These are phyloP conservation scores for Fusarium agapanthi DNA, from an alignment of 2,329 filamentous ascomycete genomes.

Conservation along the genomic window DNA sequence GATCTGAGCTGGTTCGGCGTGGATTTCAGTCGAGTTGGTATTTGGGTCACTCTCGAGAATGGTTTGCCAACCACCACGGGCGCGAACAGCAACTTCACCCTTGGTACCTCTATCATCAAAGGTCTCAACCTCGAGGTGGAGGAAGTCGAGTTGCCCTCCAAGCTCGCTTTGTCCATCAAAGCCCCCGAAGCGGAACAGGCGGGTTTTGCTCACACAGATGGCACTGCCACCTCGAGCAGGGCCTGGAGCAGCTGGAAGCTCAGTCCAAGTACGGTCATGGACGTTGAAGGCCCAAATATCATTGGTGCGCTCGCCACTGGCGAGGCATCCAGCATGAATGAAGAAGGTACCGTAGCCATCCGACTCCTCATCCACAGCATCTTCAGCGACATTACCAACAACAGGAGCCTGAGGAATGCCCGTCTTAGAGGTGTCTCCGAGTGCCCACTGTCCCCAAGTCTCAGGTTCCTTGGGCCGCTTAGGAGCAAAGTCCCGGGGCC, in stretches of 20 bases:
- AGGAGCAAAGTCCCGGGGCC: constrained; percentile 61
- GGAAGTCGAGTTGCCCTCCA: constrained; percentile 75
- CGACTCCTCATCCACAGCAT: constrained; percentile 67
- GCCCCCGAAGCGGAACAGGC: constrained; percentile 82
- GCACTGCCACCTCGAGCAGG: constrained; percentile 72
- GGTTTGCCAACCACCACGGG: constrained; percentile 64
- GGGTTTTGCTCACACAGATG: constrained; percentile 69
- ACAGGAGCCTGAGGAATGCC: constrained; percentile 69
- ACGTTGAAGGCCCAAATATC: constrained; percentile 86
- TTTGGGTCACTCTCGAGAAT: constrained; percentile 52
- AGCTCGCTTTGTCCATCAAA: constrained; percentile 76
- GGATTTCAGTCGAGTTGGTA: constrained; percentile 49
- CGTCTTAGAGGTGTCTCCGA: constrained; percentile 62
- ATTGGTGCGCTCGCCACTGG: constrained; percentile 64
- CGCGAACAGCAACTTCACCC: constrained; percentile 60
- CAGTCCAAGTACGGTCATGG: constrained; percentile 69
- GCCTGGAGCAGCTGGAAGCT: constrained; percentile 72
- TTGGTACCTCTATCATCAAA: constrained; percentile 60
- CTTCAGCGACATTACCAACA: constrained; percentile 64
- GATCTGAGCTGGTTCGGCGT: constrained; percentile 45
- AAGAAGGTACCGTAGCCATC: constrained; percentile 75
- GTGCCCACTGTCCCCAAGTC: constrained; percentile 65
- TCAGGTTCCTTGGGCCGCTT: constrained; percentile 49
- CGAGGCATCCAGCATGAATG: constrained; percentile 79
- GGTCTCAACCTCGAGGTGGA: constrained; percentile 65